Base-by-base conservation (phyloP, 768 basidiomycete species). In the Trametes sanguinea region DNA sequence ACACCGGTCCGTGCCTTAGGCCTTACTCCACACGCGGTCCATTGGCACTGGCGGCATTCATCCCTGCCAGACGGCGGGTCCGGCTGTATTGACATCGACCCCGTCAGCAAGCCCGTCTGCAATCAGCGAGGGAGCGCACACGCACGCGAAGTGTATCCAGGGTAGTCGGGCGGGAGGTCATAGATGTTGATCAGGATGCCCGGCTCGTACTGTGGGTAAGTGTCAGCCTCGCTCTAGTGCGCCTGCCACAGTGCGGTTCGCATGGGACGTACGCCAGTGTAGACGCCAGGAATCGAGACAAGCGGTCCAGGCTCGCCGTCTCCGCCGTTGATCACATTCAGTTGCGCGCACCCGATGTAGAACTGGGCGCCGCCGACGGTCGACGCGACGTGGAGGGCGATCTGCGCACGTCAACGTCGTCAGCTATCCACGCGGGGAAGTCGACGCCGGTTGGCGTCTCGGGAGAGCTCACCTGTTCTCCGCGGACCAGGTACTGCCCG, bases 401-500 rank as follows among this genome's bases (percentile, higher is more conserved):
- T 71, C 67, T 68, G 39, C 13, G 30, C 30, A 11, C 14, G 7
- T n/a, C 5, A 16, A 43, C 40, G 8, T 29, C n/a, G 17, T 29
- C 22, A 14, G 11, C 6, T 11, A 37, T 6, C 11, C 35, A 37
- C 6, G 6, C 35, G 6, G 11, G 35, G 11, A 11, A 37, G 6
- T 11, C 11, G 11, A 6, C 35, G 35, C 35, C 35, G 11, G 6
- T 1, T 37, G 11, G 35, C 35, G 35, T 37, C 35, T 11, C 6
- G 35, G 35, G 35, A 37, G 11, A 27, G 51, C 57, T 22, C 8
- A 64, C 68, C 61, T 75, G 73, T 43, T 76, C 74, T 32, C 65
- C 69, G 55, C 75, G 72, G 37, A 74, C 61, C 27, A 76, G 66
- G 61, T 76, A 76, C 54, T 70, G 71, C 46, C 75, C 74, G 35